Percentiles rank a stretch among this genome's conserved stretches.
Conservation (phyloP, 345 rosid genomes). For the Eucalyptus leucophloia region DNA sequence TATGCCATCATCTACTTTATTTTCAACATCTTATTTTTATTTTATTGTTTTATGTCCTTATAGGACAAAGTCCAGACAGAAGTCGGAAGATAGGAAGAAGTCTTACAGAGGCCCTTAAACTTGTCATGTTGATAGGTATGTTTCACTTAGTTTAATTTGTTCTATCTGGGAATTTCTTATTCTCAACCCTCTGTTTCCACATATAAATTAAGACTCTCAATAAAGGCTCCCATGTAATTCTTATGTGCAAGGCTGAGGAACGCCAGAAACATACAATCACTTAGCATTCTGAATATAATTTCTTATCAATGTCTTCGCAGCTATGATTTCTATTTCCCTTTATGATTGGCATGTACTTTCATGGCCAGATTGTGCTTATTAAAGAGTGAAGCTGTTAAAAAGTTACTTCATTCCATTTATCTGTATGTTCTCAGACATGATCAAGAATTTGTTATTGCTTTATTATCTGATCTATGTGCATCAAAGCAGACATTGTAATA, state of each 20-base stretch:
- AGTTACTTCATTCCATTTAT: background rate
- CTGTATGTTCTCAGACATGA: background rate
- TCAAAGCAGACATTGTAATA: background rate
- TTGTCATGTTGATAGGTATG: conserved; percentile 71
- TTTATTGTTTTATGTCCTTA: background rate
- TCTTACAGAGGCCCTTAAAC: conserved; percentile 76
- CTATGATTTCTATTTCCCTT: background rate
- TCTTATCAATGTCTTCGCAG: background rate
- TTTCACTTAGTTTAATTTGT: conserved; percentile 69
- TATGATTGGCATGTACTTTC: background rate
- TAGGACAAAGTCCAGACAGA: background rate
- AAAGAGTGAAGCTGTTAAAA: background rate
- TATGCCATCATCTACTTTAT: background rate
- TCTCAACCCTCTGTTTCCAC: background rate
- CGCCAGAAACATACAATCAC: background rate
- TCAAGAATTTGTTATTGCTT: background rate
- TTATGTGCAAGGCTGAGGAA: background rate
- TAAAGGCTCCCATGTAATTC: background rate
- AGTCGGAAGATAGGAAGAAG: conserved; percentile 36
- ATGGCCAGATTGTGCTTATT: background rate
- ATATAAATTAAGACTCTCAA: background rate
- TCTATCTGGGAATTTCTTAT: conserved; percentile 31
- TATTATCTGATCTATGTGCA: background rate
- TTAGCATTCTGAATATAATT: background rate
- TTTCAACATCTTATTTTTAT: background rate